Percentiles rank a stretch among this genome's conserved stretches.
phyloP scores from a whole-genome alignment of 2,329 filamentous ascomycete species.

The Calonectria naviculata region DNA sequence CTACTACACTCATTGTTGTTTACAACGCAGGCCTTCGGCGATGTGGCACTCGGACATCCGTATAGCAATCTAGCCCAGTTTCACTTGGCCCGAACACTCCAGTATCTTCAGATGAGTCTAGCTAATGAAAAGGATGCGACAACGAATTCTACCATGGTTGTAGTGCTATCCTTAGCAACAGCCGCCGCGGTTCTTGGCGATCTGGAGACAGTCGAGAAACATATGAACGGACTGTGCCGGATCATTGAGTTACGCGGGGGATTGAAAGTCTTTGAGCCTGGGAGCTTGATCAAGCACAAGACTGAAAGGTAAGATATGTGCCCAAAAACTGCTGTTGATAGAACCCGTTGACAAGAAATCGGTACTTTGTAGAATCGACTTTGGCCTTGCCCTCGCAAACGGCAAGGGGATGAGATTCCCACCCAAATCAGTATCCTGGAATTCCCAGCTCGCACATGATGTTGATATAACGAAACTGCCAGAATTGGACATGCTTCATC shows the following conservation, averaged over 20 bases:
- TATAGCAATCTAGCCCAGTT: slow-evolving; percentile 24
- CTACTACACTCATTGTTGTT: slow-evolving; percentile 39
- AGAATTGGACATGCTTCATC: slow-evolving; percentile 19
- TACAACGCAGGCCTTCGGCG: slow-evolving; percentile 36
- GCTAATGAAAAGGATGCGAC: slow-evolving; percentile 24
- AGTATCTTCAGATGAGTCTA: slow-evolving; percentile 30
- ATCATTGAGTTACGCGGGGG: slow-evolving; percentile 40
- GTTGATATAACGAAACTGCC: not conserved
- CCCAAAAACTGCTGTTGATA: too few relatives aligned
- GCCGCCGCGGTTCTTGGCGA: slow-evolving; percentile 36
- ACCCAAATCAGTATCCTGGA: slow-evolving; percentile 21
- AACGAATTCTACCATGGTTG: slow-evolving; percentile 31
- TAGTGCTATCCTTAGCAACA: slow-evolving; percentile 34
- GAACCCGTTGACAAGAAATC: not conserved
- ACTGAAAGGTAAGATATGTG: slow-evolving; percentile 9
- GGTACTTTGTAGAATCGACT: slow-evolving; percentile 11
- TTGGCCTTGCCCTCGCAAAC: slow-evolving; percentile 23
- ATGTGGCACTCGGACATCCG: slow-evolving; percentile 5
- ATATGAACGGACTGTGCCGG: slow-evolving; percentile 37
- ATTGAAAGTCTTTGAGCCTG: slow-evolving; percentile 17
- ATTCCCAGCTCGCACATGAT: slow-evolving; percentile 15
- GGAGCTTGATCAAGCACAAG: slow-evolving; percentile 30
- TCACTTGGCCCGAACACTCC: slow-evolving; percentile 33
- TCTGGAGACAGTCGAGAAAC: slow-evolving; percentile 30
- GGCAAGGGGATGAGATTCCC: slow-evolving; percentile 16